Percentiles rank a stretch among this genome's conserved stretches.
Conservation (phyloP, 257 asterid genomes). For the Solanum arcanum region DNA sequence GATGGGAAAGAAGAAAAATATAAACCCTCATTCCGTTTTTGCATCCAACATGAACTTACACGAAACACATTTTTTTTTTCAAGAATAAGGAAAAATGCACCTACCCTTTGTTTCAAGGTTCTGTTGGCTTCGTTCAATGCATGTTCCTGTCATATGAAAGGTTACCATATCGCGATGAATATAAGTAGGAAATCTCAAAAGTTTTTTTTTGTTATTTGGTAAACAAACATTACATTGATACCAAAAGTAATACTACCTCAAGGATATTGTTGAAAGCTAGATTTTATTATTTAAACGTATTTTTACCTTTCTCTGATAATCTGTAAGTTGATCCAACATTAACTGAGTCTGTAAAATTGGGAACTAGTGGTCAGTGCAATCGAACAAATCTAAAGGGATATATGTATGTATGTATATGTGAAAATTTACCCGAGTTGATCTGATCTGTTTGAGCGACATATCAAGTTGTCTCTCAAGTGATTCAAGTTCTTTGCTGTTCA, state of each 20-base stretch:
- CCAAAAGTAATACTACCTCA: not conserved
- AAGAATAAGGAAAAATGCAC: not conserved
- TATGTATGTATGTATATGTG: not conserved
- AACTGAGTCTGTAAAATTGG: constrained; percentile 61
- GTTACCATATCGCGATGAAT: not conserved
- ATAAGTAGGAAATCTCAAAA: not conserved
- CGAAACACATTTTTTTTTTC: too few relatives aligned
- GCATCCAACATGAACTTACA: too few relatives aligned
- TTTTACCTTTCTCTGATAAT: constrained; percentile 73
- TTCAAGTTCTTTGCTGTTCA: constrained; percentile 96
- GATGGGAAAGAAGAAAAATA: not conserved
- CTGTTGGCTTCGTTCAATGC: constrained; percentile 89
- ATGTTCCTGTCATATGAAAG: constrained; percentile 50
- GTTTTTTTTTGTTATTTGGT: not conserved
- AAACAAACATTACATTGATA: not conserved
- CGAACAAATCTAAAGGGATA: not conserved
- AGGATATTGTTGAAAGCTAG: not conserved
- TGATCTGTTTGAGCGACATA: constrained; percentile 84
- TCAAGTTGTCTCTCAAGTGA: constrained; percentile 93
- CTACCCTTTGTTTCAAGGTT: constrained; percentile 81
- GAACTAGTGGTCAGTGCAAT: not conserved
- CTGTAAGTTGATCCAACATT: constrained; percentile 92
- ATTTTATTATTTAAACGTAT: not conserved
- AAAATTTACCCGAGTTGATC: constrained; percentile 72
- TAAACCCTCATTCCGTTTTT: too few relatives aligned